Percentiles rank a stretch among this genome's conserved stretches.
Evolutionary conservation across 306 rosid species (phyloP).

Genomic region (Comarum palustre): DNA sequence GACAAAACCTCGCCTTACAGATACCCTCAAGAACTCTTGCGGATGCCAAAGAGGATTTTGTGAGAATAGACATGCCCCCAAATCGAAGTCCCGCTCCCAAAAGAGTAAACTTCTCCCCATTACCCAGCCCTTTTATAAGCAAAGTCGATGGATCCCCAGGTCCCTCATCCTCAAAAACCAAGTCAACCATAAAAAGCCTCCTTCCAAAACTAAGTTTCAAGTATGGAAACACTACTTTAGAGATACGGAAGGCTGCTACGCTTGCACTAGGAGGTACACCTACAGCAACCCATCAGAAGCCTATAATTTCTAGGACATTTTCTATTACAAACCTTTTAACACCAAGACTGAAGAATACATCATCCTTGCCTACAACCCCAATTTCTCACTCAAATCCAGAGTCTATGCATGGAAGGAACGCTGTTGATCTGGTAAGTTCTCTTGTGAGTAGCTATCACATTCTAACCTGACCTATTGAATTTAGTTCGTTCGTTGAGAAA

Average conservation of each 20-base stretch:
- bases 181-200: slow-evolving; percentile 39
- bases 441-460: slow-evolving; percentile 38
- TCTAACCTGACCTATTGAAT: slow-evolving; percentile 13
- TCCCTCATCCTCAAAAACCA: slow-evolving; percentile 44
- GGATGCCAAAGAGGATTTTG: slow-evolving; percentile 45
- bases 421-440: slow-evolving; percentile 19
- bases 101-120: slow-evolving; percentile 58
- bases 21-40: slow-evolving; percentile 42
- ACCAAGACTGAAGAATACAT: slow-evolving; percentile 36
- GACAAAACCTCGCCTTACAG: slow-evolving; percentile 37
- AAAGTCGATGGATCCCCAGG: slow-evolving; percentile 40
- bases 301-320: slow-evolving; percentile 47
- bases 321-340: slow-evolving; percentile 51
- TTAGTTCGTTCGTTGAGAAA: background rate
- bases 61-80: slow-evolving; percentile 51
- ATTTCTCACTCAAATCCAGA: slow-evolving; percentile 55
- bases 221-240: slow-evolving; percentile 39
- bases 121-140: slow-evolving; percentile 42
- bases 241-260: slow-evolving; percentile 58
- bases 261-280: slow-evolving; percentile 46
- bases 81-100: slow-evolving; percentile 51
- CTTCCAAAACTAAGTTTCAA: slow-evolving; percentile 62
- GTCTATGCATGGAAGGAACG: slow-evolving; percentile 52
- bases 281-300: slow-evolving; percentile 38
- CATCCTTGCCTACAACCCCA: slow-evolving; percentile 62